Conservation (phyloP, 2,329 filamentous ascomycete genomes). For the Trichoderma afroharzianum region DNA sequence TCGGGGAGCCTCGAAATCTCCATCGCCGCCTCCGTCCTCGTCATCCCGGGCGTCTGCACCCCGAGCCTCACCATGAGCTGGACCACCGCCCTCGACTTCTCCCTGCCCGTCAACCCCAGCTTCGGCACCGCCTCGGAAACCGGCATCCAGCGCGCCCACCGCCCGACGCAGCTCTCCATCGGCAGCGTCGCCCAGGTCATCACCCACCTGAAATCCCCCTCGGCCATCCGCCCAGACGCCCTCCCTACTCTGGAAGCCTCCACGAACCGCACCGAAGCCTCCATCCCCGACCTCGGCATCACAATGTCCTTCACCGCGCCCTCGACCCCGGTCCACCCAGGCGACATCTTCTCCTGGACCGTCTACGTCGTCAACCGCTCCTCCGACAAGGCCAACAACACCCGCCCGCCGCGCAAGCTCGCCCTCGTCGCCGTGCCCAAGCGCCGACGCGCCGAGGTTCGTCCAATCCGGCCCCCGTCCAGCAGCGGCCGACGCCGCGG, state of each 20-base stretch:
- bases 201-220: constrained; percentile 55
- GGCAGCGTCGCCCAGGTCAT: constrained; percentile 48
- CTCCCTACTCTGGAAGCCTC: constrained; percentile 57
- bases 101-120: constrained; percentile 59
- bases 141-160: constrained; percentile 58
- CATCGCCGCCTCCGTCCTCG: constrained; percentile 56
- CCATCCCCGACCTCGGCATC: constrained; percentile 62
- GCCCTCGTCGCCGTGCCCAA: constrained; percentile 66
- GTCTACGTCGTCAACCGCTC: constrained; percentile 74
- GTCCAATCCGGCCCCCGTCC: constrained; percentile 52
- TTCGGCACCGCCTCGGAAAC: constrained; percentile 53
- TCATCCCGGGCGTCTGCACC: constrained; percentile 54
- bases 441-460: constrained; percentile 55
- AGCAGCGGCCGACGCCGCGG: constrained; percentile 38
- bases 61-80: constrained; percentile 63
- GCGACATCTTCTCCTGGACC: constrained; percentile 67
- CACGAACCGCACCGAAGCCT: constrained; percentile 42
- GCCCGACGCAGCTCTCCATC: constrained; percentile 63
- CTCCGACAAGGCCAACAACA: constrained; percentile 37
- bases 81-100: constrained; percentile 68
- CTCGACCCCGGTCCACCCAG: constrained; percentile 51
- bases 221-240: constrained; percentile 56
- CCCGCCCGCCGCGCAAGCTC: constrained; percentile 56
- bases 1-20: constrained; percentile 55
- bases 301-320: constrained; percentile 72